Evolutionary conservation across 2,329 filamentous ascomycete genomes (phyloP).

Genomic region (Fusarium staphyleae): DNA sequence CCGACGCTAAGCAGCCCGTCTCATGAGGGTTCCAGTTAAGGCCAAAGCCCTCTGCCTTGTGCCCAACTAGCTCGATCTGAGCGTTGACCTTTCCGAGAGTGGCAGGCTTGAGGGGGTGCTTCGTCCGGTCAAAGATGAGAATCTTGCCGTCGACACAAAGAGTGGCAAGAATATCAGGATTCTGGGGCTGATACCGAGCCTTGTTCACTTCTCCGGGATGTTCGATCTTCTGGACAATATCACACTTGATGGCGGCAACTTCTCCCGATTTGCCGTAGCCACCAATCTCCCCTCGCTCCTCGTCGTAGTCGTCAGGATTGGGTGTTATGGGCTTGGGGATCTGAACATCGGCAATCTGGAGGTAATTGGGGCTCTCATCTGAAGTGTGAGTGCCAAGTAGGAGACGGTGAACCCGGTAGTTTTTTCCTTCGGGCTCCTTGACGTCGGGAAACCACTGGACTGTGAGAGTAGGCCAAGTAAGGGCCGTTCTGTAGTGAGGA

Average conservation of each 20-base stretch:
- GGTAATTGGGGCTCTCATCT: constrained; percentile 82
- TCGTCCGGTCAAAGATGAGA: constrained; percentile 94
- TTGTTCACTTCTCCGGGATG: constrained; percentile 98
- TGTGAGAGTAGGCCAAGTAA: constrained; percentile 97
- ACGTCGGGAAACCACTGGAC: constrained; percentile 98
- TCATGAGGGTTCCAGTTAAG: constrained; percentile 90
- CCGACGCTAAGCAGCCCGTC: constrained; percentile 83
- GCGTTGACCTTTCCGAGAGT: constrained; percentile 71
- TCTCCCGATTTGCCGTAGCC: constrained; percentile 83
- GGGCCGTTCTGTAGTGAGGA: constrained; percentile 68
- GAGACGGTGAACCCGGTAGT: constrained; percentile 85
- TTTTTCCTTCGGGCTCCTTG: constrained; percentile 85
- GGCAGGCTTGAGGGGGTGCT: constrained; percentile 81
- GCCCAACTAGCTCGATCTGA: constrained; percentile 85
- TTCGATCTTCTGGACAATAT: constrained; percentile 93
- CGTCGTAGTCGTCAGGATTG: constrained; percentile 86
- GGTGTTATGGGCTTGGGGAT: constrained; percentile 80
- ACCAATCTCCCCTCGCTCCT: constrained; percentile 90
- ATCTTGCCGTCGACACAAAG: constrained; percentile 87
- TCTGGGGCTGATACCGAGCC: constrained; percentile 96
- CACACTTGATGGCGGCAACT: constrained; percentile 80
- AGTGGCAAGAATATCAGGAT: constrained; percentile 94
- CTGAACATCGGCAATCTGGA: constrained; percentile 94
- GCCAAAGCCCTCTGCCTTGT: constrained; percentile 89
- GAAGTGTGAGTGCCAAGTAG: constrained; percentile 96